These are phyloP conservation scores for Monosporascus sp. DNA, from an alignment of 2,329 filamentous ascomycete genomes.

Conservation along the genomic window DNA sequence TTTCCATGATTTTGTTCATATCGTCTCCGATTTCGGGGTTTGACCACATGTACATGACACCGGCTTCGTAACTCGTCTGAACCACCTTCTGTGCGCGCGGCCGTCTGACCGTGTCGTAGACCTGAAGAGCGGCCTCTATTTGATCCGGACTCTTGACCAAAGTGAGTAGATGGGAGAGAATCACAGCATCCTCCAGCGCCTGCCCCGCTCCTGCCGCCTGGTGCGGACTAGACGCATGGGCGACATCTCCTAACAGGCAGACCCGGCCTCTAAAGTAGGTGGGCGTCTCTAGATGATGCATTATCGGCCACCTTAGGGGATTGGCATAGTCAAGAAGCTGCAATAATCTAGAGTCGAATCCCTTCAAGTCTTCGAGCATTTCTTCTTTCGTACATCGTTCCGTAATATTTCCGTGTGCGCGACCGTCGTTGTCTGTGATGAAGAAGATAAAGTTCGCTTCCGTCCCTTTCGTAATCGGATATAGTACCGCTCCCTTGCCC, in stretches of 20 bases:
- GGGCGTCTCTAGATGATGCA: conserved; percentile 21
- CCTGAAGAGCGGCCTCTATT: conserved; percentile 17
- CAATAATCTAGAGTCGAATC: conserved; percentile 16
- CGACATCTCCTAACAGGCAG: conserved; percentile 22
- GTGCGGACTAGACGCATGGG: conserved; percentile 20
- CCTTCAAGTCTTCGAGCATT: conserved; percentile 19
- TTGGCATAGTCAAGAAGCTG: conserved; percentile 19
- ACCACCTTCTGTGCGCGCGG: conserved; percentile 27
- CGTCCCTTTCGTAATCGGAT: conserved; percentile 20
- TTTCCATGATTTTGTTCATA: conserved; percentile 25
- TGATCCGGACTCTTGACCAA: conserved; percentile 12
- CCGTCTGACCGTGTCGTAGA: conserved; percentile 24
- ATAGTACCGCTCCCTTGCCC: conserved; percentile 16
- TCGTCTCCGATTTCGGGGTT: conserved; percentile 20
- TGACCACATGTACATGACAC: conserved; percentile 22
- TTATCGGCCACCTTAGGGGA: conserved; percentile 19
- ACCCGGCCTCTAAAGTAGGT: conserved; percentile 18
- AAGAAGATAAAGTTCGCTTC: conserved; percentile 23
- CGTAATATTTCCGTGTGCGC: conserved; percentile 16
- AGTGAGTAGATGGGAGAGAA: conserved; percentile 19
- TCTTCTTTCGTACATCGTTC: conserved; percentile 19
- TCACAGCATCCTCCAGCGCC: conserved; percentile 22
- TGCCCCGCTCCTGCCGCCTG: conserved; percentile 23
- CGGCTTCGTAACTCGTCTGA: conserved; percentile 24
- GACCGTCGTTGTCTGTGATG: conserved; percentile 7